These are phyloP conservation scores for Pseudogymnoascus sp. DNA, from an alignment of 2,329 filamentous ascomycete genomes.

Conservation along the genomic window DNA sequence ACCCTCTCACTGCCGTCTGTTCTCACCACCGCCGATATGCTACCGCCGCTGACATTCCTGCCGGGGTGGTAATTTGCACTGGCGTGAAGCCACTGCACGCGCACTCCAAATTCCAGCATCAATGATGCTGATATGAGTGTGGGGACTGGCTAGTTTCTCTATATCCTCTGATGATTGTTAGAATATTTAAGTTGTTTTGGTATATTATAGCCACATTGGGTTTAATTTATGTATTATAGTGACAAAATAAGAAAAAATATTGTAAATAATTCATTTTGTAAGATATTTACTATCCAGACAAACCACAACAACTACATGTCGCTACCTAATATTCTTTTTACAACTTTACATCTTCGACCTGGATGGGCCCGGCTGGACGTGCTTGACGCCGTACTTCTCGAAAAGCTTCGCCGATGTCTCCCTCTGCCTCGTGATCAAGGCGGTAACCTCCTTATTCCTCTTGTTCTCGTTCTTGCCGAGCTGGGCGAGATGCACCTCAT, in stretches of 20 bases:
- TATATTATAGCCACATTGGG: too few species aligned
- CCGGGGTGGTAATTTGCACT: not conserved
- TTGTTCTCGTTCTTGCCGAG: constrained; percentile 76
- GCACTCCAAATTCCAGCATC: too few species aligned
- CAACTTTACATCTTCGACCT: constrained; percentile 10
- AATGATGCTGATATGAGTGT: too few species aligned
- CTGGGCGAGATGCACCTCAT: constrained; percentile 87
- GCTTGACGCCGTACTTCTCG: constrained; percentile 46
- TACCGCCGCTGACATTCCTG: not conserved
- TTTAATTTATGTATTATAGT: too few species aligned
- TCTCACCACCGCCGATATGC: not conserved
- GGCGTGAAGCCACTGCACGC: too few species aligned
- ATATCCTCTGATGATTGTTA: too few species aligned
- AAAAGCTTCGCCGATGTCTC: constrained; percentile 59
- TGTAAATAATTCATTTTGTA: not conserved
- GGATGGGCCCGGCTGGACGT: constrained; percentile 24
- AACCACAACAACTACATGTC: constrained; percentile 8
- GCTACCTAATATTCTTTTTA: not conserved
- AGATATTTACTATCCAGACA: not conserved
- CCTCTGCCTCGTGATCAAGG: constrained; percentile 57
- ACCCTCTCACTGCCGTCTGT: not conserved
- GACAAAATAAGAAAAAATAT: too few species aligned
- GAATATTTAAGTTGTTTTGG: too few species aligned
- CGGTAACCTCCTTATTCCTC: constrained; percentile 52
- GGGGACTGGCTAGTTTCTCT: too few species aligned